Evolutionary conservation across 139 green algal genomes (phyloP).

Genomic region (Zygnema cylindricum): DNA sequence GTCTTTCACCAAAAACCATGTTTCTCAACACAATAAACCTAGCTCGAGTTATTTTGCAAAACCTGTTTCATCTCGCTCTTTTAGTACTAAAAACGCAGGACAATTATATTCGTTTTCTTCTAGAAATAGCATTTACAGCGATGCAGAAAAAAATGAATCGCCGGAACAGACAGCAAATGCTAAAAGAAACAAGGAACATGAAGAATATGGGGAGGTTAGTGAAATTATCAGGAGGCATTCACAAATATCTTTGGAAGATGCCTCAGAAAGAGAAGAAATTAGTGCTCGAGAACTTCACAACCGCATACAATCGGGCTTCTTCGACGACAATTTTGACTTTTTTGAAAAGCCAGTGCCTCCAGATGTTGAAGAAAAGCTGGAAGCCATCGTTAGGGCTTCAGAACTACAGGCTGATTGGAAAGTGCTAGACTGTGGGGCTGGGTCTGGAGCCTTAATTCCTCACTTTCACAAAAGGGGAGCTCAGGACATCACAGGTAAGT

Average conservation of each 20-base stretch:
- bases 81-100: too few relatives aligned
- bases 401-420: not conserved
- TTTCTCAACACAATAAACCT: too few relatives aligned
- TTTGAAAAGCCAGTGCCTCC: not conserved
- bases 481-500: constrained; percentile 25
- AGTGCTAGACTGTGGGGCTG: constrained; percentile 13
- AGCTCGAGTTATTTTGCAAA: too few relatives aligned
- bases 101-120: too few relatives aligned
- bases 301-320: not conserved
- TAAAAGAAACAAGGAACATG: too few relatives aligned
- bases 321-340: constrained; percentile 4
- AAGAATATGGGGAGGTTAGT: too few relatives aligned
- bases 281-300: constrained; percentile 2
- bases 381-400: constrained; percentile 9
- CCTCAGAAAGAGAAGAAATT: not conserved
- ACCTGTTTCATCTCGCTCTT: too few relatives aligned
- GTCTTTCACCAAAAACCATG: too few relatives aligned
- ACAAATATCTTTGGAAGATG: not conserved
- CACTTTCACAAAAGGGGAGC: not conserved
- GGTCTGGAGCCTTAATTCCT: not conserved
- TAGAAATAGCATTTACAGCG: too few relatives aligned
- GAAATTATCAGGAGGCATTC: not conserved
- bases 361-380: constrained; percentile 14
- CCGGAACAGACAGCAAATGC: too few relatives aligned
- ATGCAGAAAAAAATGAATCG: too few relatives aligned